Percentiles rank a stretch among this genome's conserved stretches.
Conservation (phyloP, 2,329 filamentous ascomycete species). For the Venturia oleaginea region DNA sequence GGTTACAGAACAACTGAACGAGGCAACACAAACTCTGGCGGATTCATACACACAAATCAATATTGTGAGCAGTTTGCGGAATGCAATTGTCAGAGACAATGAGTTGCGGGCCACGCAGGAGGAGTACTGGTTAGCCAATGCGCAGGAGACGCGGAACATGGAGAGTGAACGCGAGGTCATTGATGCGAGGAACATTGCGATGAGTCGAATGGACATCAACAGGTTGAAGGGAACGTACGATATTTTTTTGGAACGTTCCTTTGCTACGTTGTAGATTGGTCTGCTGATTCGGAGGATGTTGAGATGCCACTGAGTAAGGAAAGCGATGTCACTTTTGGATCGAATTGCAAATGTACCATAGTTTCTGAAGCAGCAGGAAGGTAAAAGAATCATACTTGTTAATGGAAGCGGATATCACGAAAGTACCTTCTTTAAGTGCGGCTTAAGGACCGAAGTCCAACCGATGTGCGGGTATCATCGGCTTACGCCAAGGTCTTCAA, state of each 20-base stretch:
- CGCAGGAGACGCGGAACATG: slow-evolving; percentile 58
- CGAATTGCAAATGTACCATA: neutral
- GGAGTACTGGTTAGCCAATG: slow-evolving; percentile 76
- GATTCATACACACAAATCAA: slow-evolving; percentile 4
- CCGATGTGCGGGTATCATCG: neutral
- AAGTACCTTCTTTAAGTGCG: neutral
- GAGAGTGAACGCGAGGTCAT: slow-evolving; percentile 73
- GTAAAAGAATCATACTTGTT: neutral
- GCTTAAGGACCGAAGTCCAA: neutral
- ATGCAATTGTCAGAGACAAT: slow-evolving; percentile 67
- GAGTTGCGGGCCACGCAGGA: slow-evolving; percentile 56
- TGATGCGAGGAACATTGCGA: slow-evolving; percentile 58
- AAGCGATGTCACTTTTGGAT: neutral
- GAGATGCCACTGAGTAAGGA: neutral
- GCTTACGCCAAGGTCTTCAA: neutral
- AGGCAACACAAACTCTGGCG: slow-evolving; percentile 28
- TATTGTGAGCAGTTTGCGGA: slow-evolving; percentile 45
- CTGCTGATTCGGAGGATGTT: too few relatives aligned
- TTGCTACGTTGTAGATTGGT: neutral
- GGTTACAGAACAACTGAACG: slow-evolving; percentile 58
- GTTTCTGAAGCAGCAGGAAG: neutral
- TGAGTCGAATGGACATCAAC: slow-evolving; percentile 55
- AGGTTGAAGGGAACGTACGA: neutral
- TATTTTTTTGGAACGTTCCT: neutral
- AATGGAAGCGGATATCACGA: neutral